These are phyloP conservation scores for Rhodotorula mucilaginosa DNA, from an alignment of 1,284 basidiomycete species.

Conservation along the genomic window DNA sequence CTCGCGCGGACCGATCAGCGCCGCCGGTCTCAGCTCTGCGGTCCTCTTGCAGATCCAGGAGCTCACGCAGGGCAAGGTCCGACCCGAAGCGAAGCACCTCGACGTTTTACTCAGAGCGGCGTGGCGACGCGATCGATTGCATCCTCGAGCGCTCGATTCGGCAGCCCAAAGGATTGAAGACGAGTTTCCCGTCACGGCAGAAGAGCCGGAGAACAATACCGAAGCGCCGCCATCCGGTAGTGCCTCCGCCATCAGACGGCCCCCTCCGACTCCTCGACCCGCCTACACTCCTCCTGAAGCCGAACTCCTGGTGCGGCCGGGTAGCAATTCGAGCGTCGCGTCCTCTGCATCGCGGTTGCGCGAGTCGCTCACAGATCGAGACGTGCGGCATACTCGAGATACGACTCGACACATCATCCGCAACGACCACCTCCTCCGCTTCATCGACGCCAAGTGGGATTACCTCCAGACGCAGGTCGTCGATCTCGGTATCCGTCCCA, in stretches of 20 bases:
- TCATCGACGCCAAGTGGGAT: conserved; percentile 37
- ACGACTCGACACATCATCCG: conserved; percentile 30
- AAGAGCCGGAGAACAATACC: neutral
- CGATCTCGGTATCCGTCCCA: conserved; percentile 37
- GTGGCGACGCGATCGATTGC: conserved; percentile 22
- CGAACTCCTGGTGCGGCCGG: neutral
- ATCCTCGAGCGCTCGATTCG: neutral
- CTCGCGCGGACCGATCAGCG: conserved; percentile 12
- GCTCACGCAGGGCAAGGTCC: conserved; percentile 12
- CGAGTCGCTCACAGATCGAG: conserved; percentile 16
- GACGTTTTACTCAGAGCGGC: conserved; percentile 28
- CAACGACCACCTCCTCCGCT: conserved; percentile 28
- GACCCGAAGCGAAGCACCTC: conserved; percentile 25
- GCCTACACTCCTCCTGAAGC: neutral
- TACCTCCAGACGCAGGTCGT: conserved; percentile 40
- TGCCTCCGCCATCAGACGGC: too few relatives aligned
- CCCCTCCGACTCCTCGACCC: neutral
- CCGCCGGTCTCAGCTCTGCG: conserved; percentile 1
- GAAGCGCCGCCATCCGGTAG: neutral
- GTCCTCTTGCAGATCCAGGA: conserved; percentile 21
- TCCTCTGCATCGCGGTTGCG: conserved; percentile 12
- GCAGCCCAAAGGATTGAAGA: conserved; percentile 1
- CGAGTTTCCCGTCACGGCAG: conserved; percentile 15
- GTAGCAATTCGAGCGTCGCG: neutral
- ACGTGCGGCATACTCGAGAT: conserved; percentile 1